These are phyloP conservation scores for Cryptococcus neoformans DNA, from an alignment of 1,284 basidiomycete genomes.

Conservation along the genomic window DNA sequence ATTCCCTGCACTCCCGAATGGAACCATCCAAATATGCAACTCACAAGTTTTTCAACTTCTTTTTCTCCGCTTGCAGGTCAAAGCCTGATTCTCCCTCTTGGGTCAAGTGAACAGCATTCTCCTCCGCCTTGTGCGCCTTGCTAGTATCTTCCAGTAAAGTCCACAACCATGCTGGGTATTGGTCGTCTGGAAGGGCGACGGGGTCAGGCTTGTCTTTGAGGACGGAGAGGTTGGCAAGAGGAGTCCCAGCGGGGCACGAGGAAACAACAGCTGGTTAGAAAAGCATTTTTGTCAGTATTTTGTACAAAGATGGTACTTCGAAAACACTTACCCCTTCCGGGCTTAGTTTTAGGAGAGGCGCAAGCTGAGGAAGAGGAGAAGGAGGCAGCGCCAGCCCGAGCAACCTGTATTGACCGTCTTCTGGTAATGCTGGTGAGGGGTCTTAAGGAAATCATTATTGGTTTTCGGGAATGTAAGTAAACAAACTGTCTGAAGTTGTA, in stretches of 20 bases:
- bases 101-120: slow-evolving; percentile 12
- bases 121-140: slow-evolving; percentile 13
- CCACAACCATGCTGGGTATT: slow-evolving; percentile 91
- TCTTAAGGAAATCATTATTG: too few relatives aligned
- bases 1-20: too few relatives aligned
- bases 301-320: background rate
- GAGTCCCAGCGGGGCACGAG: slow-evolving; percentile 64
- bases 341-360: slow-evolving; percentile 12
- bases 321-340: slow-evolving; percentile 9
- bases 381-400: background rate
- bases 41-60: slow-evolving; percentile 40
- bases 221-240: slow-evolving; percentile 73
- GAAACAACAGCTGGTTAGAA: slow-evolving; percentile 21
- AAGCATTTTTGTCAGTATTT: background rate
- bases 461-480: too few relatives aligned
- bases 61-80: slow-evolving; percentile 40
- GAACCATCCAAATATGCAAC: slow-evolving; percentile 11
- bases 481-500: too few relatives aligned
- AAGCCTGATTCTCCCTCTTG: slow-evolving; percentile 20
- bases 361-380: slow-evolving; percentile 10
- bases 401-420: slow-evolving; percentile 1
- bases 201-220: slow-evolving; percentile 79
- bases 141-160: slow-evolving; percentile 55
- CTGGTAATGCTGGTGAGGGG: too few relatives aligned
- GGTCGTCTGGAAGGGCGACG: slow-evolving; percentile 72